Evolutionary conservation across 2,329 filamentous ascomycete genomes (phyloP).

Genomic region (Ophiosphaerella korrae): DNA sequence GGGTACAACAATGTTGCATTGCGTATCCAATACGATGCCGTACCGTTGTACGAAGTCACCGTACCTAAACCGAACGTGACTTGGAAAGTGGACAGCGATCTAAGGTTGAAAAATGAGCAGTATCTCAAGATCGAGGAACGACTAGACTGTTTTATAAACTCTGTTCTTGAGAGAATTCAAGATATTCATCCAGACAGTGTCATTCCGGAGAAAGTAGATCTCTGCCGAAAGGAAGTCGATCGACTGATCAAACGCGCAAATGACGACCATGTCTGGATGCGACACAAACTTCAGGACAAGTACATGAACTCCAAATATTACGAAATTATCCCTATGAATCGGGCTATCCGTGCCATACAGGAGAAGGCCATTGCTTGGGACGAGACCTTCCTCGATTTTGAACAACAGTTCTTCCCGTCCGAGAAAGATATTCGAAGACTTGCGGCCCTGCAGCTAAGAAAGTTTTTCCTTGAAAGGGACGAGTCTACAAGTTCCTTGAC

Average conservation of each 20-base stretch:
- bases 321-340: constrained; percentile 92
- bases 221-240: constrained; percentile 82
- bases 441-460: constrained; percentile 89
- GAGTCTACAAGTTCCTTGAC: constrained; percentile 78
- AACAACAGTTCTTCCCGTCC: constrained; percentile 87
- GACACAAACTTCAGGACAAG: constrained; percentile 80
- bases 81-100: constrained; percentile 96
- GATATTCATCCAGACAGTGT: constrained; percentile 92
- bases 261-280: constrained; percentile 77
- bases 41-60: constrained; percentile 91
- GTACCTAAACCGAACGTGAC: constrained; percentile 89
- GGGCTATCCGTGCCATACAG: constrained; percentile 85
- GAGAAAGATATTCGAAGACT: constrained; percentile 95
- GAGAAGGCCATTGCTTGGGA: constrained; percentile 96
- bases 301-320: constrained; percentile 96
- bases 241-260: constrained; percentile 76
- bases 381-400: constrained; percentile 84
- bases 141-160: constrained; percentile 84
- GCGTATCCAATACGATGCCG: constrained; percentile 88
- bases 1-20: constrained; percentile 84
- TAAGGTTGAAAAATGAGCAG: constrained; percentile 90
- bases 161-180: constrained; percentile 80
- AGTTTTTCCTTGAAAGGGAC: constrained; percentile 87
- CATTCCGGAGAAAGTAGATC: constrained; percentile 81
- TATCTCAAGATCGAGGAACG: constrained; percentile 81